Base-by-base conservation (phyloP, 305 asterid genomes). In the Fraxinus greggii region DNA sequence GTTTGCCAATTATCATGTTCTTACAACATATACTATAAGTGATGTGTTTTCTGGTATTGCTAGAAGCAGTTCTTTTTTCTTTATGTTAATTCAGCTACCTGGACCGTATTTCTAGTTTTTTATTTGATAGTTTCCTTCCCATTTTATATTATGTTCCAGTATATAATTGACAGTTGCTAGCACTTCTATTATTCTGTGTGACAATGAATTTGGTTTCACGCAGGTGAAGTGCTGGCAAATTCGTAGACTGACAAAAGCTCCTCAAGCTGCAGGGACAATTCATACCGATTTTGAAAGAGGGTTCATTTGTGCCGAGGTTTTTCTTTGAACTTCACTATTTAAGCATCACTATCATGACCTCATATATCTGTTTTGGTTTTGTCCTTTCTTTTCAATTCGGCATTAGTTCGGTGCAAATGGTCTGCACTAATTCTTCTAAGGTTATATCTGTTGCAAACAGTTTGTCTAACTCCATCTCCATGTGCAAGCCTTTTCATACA, bases 171-270 rank as follows among this genome's bases (percentile, higher is more conserved):
- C 73, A 10, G n/a, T 3, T 19, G n/a, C 51, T 33, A 70, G 40
- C 38, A 38, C 36, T 59, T 72, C 15, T 42, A 72, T 77, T 63
- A 51, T 26, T 31, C 51, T 23, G 54, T 9, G 23, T 56, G 78
- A 80, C 33, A 80, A 26, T 79, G 63, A 31, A 67, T 72, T 80
- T 86, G 73, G 78, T 70, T 69, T 79, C 36, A 32, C 84, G 82
- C 90, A 96, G 99, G 99, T 96, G 1, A 96, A 96, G 86, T 96
- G 99, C 89, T 96, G 99, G 99, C 99, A 96, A 92, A 93, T 96
- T 84, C 90, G 98, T 77, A 91, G 98, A 79, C 95, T 81, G 76
- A 86, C 92, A 76, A 96, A 96, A 87, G 98, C 98, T 86, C 98
- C 99, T 82, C 98, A 96, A 89, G 98, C 99, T 56, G 99, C 99